A percentile compares a stretch with the other conserved stretches of the same genome.
Evolutionary conservation across 2,329 filamentous ascomycete species (phyloP).

Genomic region (Xylaria sp.): DNA sequence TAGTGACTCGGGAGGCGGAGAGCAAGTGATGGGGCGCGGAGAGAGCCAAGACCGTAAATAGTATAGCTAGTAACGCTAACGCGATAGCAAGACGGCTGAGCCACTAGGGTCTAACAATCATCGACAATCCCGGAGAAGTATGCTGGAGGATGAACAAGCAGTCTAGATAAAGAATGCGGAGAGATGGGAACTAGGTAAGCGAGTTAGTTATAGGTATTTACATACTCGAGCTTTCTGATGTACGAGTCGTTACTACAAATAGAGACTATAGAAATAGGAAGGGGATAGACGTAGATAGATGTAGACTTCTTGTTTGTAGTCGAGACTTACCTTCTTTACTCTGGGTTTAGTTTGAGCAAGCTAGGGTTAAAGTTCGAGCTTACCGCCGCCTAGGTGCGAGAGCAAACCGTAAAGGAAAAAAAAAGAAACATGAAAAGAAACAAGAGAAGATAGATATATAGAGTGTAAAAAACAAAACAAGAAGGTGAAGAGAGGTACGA

Average conservation of each 20-base stretch:
- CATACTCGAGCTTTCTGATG: neutral
- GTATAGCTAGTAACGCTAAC: slow-evolving; percentile 26
- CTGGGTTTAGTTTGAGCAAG: neutral
- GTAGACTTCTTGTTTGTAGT: neutral
- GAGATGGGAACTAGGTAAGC: neutral
- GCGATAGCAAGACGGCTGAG: slow-evolving; percentile 14
- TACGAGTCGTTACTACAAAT: neutral
- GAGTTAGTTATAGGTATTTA: neutral
- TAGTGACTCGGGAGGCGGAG: slow-evolving; percentile 12
- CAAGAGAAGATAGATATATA: neutral
- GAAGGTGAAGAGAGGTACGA: neutral
- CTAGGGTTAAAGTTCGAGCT: neutral
- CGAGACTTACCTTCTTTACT: slow-evolving; percentile 1
- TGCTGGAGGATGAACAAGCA: neutral
- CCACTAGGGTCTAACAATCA: neutral
- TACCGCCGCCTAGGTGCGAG: neutral
- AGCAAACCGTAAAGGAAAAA: too few relatives aligned
- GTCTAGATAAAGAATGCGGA: slow-evolving; percentile 6
- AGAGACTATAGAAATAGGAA: neutral
- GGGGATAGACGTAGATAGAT: neutral
- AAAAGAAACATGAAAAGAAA: neutral
- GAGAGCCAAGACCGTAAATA: slow-evolving; percentile 26
- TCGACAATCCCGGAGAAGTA: slow-evolving; percentile 9
- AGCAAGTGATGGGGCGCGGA: slow-evolving; percentile 23
- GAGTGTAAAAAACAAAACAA: neutral